These are phyloP conservation scores for Plantago rigida DNA, from an alignment of 305 asterid species.

Conservation along the genomic window DNA sequence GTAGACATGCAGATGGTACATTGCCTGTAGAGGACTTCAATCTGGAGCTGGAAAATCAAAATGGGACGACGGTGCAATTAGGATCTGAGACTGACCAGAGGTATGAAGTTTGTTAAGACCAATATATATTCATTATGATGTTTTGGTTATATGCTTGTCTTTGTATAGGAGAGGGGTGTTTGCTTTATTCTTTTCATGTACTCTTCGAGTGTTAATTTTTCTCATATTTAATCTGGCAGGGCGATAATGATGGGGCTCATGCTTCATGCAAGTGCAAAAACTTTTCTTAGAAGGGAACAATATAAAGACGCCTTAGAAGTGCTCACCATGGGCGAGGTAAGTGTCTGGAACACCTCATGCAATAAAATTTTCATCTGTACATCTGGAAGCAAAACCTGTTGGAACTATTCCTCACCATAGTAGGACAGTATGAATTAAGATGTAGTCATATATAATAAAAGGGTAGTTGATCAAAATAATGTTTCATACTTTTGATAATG, in stretches of 20 bases:
- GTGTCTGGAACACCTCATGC: constrained; percentile 21
- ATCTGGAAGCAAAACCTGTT: not conserved
- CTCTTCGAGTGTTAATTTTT: not conserved
- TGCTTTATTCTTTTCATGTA: not conserved
- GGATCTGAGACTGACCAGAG: constrained; percentile 89
- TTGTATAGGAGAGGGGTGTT: constrained; percentile 13
- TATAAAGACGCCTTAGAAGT: constrained; percentile 83
- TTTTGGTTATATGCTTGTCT: constrained; percentile 11
- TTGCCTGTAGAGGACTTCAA: constrained; percentile 87
- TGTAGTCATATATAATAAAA: not conserved
- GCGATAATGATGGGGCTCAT: constrained; percentile 97
- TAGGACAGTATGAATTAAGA: not conserved
- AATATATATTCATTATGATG: constrained; percentile 9
- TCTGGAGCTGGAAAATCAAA: constrained; percentile 88
- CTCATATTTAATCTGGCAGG: constrained; percentile 32
- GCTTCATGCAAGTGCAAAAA: constrained; percentile 83
- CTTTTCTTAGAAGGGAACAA: constrained; percentile 51
- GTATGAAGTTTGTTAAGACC: constrained; percentile 27
- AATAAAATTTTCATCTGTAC: not conserved
- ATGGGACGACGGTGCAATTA: constrained; percentile 72
- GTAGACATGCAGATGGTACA: constrained; percentile 79
- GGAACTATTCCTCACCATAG: not conserved
- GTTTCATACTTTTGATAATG: not conserved
- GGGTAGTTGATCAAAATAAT: not conserved
- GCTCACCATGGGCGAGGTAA: constrained; percentile 85